Evolutionary conservation across 305 asterid species (phyloP).

Genomic region (Fraxinus floribunda): DNA sequence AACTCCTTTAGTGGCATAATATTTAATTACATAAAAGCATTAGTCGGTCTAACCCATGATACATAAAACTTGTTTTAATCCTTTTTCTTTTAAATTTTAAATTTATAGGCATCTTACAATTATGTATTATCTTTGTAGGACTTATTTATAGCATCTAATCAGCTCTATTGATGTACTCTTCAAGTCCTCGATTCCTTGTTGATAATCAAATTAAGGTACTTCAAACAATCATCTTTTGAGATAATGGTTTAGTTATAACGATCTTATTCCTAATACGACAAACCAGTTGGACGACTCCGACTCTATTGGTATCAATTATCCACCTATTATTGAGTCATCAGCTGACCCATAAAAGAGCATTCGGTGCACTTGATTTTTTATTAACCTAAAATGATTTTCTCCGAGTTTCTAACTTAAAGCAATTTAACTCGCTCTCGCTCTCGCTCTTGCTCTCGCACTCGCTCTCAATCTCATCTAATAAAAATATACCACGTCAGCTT

Average conservation of each 20-base stretch:
- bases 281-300: no score
- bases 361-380: background rate
- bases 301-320: no score
- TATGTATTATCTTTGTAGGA: background rate
- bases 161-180: background rate
- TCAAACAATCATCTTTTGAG: background rate
- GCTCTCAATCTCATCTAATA: background rate
- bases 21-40: background rate
- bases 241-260: no score
- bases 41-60: background rate
- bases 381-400: background rate
- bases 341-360: no score
- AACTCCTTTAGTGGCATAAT: background rate
- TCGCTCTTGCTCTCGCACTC: background rate
- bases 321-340: no score
- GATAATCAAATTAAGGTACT: background rate
- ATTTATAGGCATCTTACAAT: background rate
- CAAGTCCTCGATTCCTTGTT: background rate
- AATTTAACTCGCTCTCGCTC: background rate
- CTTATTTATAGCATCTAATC: background rate
- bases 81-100: background rate
- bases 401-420: background rate
- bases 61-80: background rate
- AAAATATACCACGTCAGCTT: background rate
- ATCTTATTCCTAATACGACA: no score